These are phyloP conservation scores for Solanum pinnatisectum DNA, from an alignment of 257 asterid genomes.

Conservation along the genomic window DNA sequence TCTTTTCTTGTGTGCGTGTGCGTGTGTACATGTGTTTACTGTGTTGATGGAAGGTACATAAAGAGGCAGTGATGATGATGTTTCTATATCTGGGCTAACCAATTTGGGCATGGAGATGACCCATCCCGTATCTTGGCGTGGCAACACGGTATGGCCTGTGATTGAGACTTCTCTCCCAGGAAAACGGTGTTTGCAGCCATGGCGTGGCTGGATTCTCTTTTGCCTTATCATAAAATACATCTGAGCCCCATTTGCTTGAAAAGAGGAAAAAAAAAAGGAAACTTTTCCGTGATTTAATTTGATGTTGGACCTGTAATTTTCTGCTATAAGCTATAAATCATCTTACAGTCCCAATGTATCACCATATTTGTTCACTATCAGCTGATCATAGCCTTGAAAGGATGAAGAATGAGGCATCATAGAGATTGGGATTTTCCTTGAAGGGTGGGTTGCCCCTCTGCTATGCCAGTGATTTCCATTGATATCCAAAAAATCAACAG, in stretches of 20 bases:
- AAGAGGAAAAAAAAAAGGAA: background rate
- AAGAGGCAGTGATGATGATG: background rate
- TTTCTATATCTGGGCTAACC: background rate
- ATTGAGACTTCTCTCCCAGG: background rate
- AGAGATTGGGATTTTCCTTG: background rate
- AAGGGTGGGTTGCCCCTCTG: background rate
- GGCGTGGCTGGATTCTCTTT: background rate
- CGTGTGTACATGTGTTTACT: background rate
- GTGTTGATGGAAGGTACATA: background rate
- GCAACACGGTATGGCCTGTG: background rate
- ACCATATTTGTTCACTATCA: background rate
- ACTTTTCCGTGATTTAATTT: background rate
- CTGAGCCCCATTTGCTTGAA: background rate
- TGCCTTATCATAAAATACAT: background rate
- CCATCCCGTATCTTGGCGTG: background rate
- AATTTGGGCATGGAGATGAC: background rate
- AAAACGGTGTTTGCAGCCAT: background rate
- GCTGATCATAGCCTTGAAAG: background rate
- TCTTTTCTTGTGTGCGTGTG: background rate
- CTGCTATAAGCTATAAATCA: background rate
- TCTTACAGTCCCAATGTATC: background rate
- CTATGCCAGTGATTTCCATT: background rate
- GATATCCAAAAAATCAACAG: background rate
- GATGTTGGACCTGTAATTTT: background rate
- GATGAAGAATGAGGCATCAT: background rate